Percentiles rank a stretch among this genome's conserved stretches.
Conservation (phyloP, 139 green algal genomes). For the Astrephomene gubernaculifera region DNA sequence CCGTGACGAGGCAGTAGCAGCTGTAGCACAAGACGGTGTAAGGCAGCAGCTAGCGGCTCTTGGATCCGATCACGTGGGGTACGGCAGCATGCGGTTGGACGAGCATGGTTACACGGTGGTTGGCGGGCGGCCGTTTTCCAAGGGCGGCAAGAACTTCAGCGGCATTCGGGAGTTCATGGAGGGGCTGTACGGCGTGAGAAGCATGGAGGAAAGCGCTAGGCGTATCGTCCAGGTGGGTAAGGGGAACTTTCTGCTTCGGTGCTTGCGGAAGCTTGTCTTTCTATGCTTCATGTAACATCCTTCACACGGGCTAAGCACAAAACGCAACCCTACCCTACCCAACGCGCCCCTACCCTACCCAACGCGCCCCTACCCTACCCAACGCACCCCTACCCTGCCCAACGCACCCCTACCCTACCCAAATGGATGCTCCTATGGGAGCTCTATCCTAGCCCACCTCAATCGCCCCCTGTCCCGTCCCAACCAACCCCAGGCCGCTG, state of each 20-base stretch:
- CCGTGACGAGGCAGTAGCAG: too few relatives aligned
- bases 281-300: too few relatives aligned
- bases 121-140: conserved; percentile 73
- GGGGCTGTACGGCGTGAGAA: conserved; percentile 57
- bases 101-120: conserved; percentile 61
- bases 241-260: too few relatives aligned
- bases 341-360: too few relatives aligned
- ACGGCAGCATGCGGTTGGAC: conserved; percentile 43
- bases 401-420: too few relatives aligned
- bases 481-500: conserved; percentile 15
- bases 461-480: neutral
- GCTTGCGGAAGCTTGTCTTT: too few relatives aligned
- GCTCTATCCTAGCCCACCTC: too few relatives aligned
- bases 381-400: too few relatives aligned
- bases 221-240: conserved; percentile 45
- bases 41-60: conserved; percentile 66
- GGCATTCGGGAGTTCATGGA: conserved; percentile 64
- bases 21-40: conserved; percentile 19
- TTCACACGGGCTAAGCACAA: too few relatives aligned
- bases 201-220: conserved; percentile 53
- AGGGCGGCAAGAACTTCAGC: conserved; percentile 52
- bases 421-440: too few relatives aligned
- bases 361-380: too few relatives aligned
- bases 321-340: too few relatives aligned
- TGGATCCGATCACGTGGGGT: conserved; percentile 68